Conservation (phyloP, 192 early-diverging fungal genomes). For the Pilaira anomala region DNA sequence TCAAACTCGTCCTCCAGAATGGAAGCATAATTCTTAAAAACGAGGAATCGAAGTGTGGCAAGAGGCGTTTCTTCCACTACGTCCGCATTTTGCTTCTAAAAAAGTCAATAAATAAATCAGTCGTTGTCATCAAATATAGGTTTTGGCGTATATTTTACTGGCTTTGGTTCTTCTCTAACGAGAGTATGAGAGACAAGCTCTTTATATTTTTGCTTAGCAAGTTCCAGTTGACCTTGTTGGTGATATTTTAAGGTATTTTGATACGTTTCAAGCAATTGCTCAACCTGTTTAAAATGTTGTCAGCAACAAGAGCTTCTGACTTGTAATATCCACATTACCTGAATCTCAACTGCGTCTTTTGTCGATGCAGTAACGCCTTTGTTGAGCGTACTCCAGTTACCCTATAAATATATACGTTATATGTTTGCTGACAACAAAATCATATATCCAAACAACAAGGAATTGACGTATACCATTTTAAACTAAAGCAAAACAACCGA, state of each 20-base stretch:
- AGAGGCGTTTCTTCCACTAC: constrained; percentile 26
- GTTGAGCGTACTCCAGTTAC: constrained; percentile 32
- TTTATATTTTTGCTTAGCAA: constrained; percentile 38
- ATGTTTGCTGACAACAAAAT: background rate
- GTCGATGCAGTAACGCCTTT: constrained; percentile 17
- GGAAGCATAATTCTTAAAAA: constrained; percentile 50
- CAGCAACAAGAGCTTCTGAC: background rate
- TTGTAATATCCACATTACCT: constrained; percentile 10
- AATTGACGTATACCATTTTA: background rate
- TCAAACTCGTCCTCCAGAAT: constrained; percentile 42
- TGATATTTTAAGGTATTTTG: constrained; percentile 42
- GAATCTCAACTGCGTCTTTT: constrained; percentile 28
- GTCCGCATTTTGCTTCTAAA: constrained; percentile 7
- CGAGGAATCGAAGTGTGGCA: constrained; percentile 43
- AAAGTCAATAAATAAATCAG: background rate
- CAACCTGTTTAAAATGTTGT: constrained; percentile 28
- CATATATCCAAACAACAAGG: background rate
- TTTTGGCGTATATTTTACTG: constrained; percentile 15
- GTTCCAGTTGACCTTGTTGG: constrained; percentile 36
- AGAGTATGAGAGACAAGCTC: constrained; percentile 38
- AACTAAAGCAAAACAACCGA: background rate
- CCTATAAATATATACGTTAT: constrained; percentile 12
- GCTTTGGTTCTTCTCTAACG: constrained; percentile 35
- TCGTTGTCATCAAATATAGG: background rate
- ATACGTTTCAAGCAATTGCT: constrained; percentile 42